Percentiles rank a stretch among this genome's conserved stretches.
Evolutionary conservation across 163 green algal species (phyloP).

Genomic region (Scenedesmus sp.): DNA sequence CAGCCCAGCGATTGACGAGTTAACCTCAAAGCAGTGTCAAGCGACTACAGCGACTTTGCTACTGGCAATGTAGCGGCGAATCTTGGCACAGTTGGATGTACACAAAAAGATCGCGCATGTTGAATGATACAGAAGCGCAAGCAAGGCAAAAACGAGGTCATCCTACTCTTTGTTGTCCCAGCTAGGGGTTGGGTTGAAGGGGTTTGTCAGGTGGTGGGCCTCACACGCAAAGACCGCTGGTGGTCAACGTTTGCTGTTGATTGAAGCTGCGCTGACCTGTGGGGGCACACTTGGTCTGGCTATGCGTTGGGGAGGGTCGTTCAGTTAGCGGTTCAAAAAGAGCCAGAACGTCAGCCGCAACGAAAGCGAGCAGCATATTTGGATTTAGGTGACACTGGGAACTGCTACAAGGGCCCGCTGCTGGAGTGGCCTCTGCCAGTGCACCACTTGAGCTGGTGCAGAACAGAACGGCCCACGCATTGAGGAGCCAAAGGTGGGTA

Average conservation of each 20-base stretch:
- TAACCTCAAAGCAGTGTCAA: not conserved
- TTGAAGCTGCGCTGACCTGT: not conserved
- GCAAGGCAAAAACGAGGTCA: not conserved
- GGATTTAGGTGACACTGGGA: not conserved
- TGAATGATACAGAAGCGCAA: not conserved
- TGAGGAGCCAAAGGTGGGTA: not conserved
- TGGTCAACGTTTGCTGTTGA: not conserved
- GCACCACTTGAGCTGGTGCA: not conserved
- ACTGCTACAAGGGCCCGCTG: not conserved
- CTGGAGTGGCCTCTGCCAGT: not conserved
- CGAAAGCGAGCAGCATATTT: not conserved
- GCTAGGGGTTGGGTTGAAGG: not conserved
- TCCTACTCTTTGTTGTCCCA: not conserved
- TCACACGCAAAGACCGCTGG: not conserved
- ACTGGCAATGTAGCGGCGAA: not conserved
- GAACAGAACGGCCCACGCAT: constrained; percentile 7
- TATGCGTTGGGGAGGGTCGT: not conserved
- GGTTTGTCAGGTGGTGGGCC: constrained; percentile 13
- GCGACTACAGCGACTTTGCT: constrained; percentile 1
- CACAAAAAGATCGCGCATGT: not conserved
- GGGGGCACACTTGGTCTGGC: not conserved
- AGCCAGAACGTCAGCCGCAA: not conserved
- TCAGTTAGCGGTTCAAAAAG: constrained; percentile 9
- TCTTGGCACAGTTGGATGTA: not conserved
- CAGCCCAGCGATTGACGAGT: not conserved